Evolutionary conservation across 495 filamentous ascomycete species (phyloP).

Genomic region (Trichoderma reesei): DNA sequence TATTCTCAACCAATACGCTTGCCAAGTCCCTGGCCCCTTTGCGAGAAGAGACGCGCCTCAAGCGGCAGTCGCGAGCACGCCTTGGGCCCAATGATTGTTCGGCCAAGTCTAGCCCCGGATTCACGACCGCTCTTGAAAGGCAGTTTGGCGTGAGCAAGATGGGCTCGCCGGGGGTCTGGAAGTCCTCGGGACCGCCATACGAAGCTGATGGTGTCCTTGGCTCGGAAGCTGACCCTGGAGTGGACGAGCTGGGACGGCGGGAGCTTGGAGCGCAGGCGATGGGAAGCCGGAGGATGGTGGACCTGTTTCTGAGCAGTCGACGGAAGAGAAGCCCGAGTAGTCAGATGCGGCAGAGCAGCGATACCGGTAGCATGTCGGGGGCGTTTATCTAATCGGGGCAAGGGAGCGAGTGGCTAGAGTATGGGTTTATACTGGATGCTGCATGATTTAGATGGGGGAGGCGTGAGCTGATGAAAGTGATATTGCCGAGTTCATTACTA

Average conservation of each 20-base stretch:
- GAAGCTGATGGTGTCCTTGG: background rate
- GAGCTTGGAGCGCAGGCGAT: slow-evolving; percentile 12
- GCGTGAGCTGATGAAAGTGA: background rate
- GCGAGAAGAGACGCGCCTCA: slow-evolving; percentile 10
- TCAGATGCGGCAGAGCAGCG: background rate
- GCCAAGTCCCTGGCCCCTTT: slow-evolving; percentile 16
- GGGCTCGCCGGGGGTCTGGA: slow-evolving; percentile 12
- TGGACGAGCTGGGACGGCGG: slow-evolving; percentile 15
- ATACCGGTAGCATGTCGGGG: background rate
- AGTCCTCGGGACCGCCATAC: background rate
- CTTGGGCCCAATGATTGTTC: slow-evolving; percentile 9
- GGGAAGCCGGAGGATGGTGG: slow-evolving; percentile 50
- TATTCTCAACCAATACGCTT: slow-evolving; percentile 21
- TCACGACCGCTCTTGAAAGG: slow-evolving; percentile 25
- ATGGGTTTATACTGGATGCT: background rate
- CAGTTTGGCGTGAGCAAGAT: slow-evolving; percentile 21
- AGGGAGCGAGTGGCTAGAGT: slow-evolving; percentile 6
- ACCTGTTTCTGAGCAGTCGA: slow-evolving; percentile 48
- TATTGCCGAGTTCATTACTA: background rate
- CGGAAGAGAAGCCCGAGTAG: slow-evolving; percentile 31
- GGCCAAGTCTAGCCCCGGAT: slow-evolving; percentile 25
- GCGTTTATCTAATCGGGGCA: background rate
- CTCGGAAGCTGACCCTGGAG: background rate
- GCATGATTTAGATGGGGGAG: background rate
- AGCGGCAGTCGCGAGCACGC: slow-evolving; percentile 15